Evolutionary conservation across 192 early-diverging fungal genomes (phyloP).

Genomic region (Jimgerdemannia lactiflua): DNA sequence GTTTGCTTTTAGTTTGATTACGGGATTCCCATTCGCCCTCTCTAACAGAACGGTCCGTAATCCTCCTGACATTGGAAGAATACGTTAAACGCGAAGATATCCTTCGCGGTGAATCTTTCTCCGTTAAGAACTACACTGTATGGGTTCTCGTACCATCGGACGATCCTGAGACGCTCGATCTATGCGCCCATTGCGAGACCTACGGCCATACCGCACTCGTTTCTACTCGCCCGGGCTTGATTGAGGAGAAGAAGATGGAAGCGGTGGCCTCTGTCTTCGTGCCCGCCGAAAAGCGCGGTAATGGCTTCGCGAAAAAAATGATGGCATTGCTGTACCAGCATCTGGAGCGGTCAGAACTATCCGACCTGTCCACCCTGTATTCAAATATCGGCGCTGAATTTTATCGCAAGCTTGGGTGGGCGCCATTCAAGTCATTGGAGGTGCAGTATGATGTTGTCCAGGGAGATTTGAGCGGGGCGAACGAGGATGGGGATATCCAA

Average conservation of each 20-base stretch:
- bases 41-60: no score
- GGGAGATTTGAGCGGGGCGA: not conserved
- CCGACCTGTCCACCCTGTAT: conserved; percentile 3
- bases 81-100: conserved; percentile 7
- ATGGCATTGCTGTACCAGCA: not conserved
- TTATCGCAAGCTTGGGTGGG: conserved; percentile 8
- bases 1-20: no score
- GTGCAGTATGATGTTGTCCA: not conserved
- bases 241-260: not conserved
- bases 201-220: conserved; percentile 5
- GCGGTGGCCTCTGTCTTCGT: conserved; percentile 10
- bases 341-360: not conserved
- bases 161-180: not conserved
- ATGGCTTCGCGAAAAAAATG: conserved; percentile 3
- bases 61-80: conserved; percentile 6
- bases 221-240: not conserved
- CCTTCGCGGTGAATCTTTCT: not conserved
- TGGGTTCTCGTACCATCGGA: conserved; percentile 8
- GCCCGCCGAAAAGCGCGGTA: conserved; percentile 7
- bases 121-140: not conserved
- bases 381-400: conserved; percentile 9
- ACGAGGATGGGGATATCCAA: not conserved
- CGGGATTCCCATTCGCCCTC: no score
- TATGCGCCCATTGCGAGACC: conserved; percentile 9
- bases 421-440: not conserved